phyloP scores from a whole-genome alignment of 805 yeast species.

The Gaillardinia entomophila region DNA sequence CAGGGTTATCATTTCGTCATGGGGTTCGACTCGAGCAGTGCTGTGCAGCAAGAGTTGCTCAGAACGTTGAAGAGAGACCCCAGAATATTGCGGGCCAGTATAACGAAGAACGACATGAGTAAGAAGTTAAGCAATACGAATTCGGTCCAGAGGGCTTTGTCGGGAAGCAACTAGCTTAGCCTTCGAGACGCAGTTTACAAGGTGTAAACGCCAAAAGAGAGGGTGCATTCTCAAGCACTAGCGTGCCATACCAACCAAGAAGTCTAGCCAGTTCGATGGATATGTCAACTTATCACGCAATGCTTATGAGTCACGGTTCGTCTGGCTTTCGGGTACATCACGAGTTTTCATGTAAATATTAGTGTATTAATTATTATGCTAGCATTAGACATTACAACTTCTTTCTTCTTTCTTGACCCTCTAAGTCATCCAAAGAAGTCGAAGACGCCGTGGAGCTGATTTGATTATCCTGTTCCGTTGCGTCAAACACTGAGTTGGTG shows the following conservation, averaged over 20 bases:
- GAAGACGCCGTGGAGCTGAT: slow-evolving; percentile 28
- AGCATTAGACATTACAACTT: background rate
- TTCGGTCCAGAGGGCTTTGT: slow-evolving; percentile 42
- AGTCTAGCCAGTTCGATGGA: too few species aligned
- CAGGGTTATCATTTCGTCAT: slow-evolving; percentile 85
- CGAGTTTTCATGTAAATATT: too few species aligned
- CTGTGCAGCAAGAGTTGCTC: slow-evolving; percentile 79
- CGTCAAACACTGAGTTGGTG: slow-evolving; percentile 35
- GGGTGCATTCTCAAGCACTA: too few species aligned
- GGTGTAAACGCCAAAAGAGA: too few species aligned
- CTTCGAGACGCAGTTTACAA: too few species aligned
- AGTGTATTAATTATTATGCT: background rate
- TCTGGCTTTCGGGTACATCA: too few species aligned
- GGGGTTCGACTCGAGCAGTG: slow-evolving; percentile 80
- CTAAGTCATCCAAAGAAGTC: slow-evolving; percentile 29
- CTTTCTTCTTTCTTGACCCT: background rate
- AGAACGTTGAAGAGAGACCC: slow-evolving; percentile 84
- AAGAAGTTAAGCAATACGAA: slow-evolving; percentile 51
- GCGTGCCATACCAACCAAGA: too few species aligned
- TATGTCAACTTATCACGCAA: too few species aligned
- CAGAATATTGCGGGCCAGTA: slow-evolving; percentile 74
- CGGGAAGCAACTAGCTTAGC: too few species aligned
- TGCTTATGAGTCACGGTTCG: too few species aligned
- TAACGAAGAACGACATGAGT: slow-evolving; percentile 57
- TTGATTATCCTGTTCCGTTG: slow-evolving; percentile 16